These are phyloP conservation scores for Oryza longistaminata DNA, from an alignment of 176 grass and related monocot genomes.

Conservation along the genomic window DNA sequence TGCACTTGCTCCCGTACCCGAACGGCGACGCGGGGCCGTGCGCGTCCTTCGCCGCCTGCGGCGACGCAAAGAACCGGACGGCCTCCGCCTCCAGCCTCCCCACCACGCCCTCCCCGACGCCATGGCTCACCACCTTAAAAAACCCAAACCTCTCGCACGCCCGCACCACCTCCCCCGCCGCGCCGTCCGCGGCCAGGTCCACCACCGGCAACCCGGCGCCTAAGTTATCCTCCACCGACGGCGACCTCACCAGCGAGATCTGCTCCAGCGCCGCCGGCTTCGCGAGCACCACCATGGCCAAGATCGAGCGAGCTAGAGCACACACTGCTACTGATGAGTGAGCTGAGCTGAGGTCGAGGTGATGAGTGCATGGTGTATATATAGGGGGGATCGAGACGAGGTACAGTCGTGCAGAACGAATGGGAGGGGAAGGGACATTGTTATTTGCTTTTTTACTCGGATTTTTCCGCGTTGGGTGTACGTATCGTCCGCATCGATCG, in stretches of 20 bases:
- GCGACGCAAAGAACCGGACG: conserved; percentile 57
- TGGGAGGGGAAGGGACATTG: conserved; percentile 29
- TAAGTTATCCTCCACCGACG: conserved; percentile 12
- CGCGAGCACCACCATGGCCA: conserved; percentile 65
- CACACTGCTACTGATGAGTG: not conserved
- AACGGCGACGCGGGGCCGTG: conserved; percentile 46
- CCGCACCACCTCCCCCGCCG: conserved; percentile 36
- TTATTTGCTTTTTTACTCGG: conserved; percentile 12
- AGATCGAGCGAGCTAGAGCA: not conserved
- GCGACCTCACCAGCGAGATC: conserved; percentile 51
- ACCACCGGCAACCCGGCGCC: conserved; percentile 41
- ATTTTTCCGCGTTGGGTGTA: not conserved
- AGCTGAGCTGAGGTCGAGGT: not conserved
- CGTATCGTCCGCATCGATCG: not conserved
- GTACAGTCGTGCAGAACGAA: conserved; percentile 20
- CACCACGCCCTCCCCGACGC: conserved; percentile 36
- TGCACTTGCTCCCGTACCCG: conserved; percentile 70
- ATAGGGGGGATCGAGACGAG: not conserved
- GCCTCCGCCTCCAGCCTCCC: conserved; percentile 52
- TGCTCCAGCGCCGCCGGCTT: conserved; percentile 51
- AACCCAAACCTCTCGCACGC: conserved; percentile 64
- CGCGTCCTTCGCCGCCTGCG: conserved; percentile 65
- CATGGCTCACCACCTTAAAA: conserved; percentile 66
- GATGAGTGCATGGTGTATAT: not conserved
- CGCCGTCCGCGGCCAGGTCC: conserved; percentile 40